Evolutionary conservation across 108 stramenopile genomes (phyloP).

Genomic region (Nitzschia inconspicua): DNA sequence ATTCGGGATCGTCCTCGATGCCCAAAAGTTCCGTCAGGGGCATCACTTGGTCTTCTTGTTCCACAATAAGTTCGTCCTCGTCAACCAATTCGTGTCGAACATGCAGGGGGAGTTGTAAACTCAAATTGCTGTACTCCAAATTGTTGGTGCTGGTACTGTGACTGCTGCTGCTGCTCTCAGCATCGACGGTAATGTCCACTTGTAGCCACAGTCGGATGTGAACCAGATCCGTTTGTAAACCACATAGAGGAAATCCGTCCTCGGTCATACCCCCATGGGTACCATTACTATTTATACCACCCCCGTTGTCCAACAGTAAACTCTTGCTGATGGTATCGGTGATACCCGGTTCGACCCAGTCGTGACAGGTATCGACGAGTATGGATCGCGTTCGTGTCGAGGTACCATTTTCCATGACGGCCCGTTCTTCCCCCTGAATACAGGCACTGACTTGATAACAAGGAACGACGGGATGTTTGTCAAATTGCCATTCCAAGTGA

Average conservation of each 20-base stretch:
- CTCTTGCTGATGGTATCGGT: conserved; percentile 36
- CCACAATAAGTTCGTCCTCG: conserved; percentile 8
- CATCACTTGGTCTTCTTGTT: conserved; percentile 12
- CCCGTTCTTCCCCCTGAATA: conserved; percentile 50
- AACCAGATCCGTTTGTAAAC: conserved; percentile 44
- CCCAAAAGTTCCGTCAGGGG: conserved; percentile 24
- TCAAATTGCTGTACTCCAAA: conserved; percentile 36
- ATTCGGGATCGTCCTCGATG: neutral
- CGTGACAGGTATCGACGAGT: conserved; percentile 50
- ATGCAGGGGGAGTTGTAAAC: conserved; percentile 38
- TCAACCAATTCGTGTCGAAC: conserved; percentile 17
- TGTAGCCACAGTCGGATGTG: conserved; percentile 27
- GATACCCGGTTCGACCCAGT: conserved; percentile 42
- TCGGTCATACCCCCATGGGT: too few relatives aligned
- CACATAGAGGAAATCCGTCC: conserved; percentile 31
- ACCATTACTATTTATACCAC: neutral
- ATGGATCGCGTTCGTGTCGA: conserved; percentile 35
- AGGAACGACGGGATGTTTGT: conserved; percentile 26
- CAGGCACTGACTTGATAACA: conserved; percentile 52
- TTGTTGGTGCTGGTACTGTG: neutral
- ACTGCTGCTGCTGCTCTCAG: conserved; percentile 14
- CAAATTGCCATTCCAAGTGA: conserved; percentile 45
- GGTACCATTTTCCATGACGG: conserved; percentile 32
- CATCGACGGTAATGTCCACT: conserved; percentile 49
- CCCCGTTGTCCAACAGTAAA: conserved; percentile 21